Base-by-base conservation (phyloP, 2,329 filamentous ascomycete genomes). In the Diplodia intermedia region DNA sequence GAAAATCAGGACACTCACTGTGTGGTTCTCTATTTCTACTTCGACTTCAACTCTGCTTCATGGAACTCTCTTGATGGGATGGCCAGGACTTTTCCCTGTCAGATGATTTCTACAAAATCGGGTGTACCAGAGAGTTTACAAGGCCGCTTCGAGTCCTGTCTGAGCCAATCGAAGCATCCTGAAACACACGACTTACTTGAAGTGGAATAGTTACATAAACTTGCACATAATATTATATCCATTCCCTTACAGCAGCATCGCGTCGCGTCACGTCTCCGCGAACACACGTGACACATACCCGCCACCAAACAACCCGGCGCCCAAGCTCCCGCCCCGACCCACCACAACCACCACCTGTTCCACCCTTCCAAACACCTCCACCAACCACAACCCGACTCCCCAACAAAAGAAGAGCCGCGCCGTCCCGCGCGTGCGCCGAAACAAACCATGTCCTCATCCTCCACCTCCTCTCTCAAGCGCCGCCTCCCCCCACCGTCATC, bases 11-110 rank as follows among this genome's bases (percentile, higher is more conserved):
- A 23, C 1, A 1, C 3, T 43, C 2, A 8, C 2, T 14, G 14
- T 18, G 7, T 12, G 7, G 33, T 60, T 1, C 20, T 57, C 7
- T 79, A 79, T 61, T 81, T 79, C 69, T 79, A 78, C 68, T 81
- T 81, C 55, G 77, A 78, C 63, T 69, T 66, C 47, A 55, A 29
- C 31, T 40, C 38, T 2, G 4, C 38, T 12, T 14, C n/a, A n/a
- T n/a, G 1, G 14, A 15, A 40, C 14, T 40, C 12, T 1, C 38
- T 40, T 14, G 38, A 40, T 15, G 38, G 38, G 2, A 40, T 40
- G 38, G 38, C 15, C 5, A 15, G 38, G 15, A 5, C 38, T 5
- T 40, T 40, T 40, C 38, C 15, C 5, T 40, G 14, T 2, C 38
- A 40, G 15, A 40, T 40, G 1, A 40, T 40, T 40, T 2, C 38